These are phyloP conservation scores for Melampsora abietis-canadensis DNA, from an alignment of 1,284 basidiomycete species.

Conservation along the genomic window DNA sequence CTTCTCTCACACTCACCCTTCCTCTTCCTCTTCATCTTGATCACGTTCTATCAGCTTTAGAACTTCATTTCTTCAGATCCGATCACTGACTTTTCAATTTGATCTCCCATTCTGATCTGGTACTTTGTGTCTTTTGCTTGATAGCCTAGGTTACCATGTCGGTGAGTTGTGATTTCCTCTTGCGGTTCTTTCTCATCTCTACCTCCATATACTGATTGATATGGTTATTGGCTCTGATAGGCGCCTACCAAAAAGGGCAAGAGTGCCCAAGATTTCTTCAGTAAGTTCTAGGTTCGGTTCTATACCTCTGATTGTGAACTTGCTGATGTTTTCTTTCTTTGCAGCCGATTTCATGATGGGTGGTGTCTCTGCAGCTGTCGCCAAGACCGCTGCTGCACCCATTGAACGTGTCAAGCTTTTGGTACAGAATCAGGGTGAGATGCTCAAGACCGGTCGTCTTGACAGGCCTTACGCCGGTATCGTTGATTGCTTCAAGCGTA, in stretches of 20 bases:
- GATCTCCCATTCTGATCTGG: neutral
- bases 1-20: neutral
- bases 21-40: neutral
- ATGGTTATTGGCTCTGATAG: neutral
- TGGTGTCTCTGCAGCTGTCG: slow-evolving; percentile 76
- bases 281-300: slow-evolving; percentile 14
- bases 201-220: neutral
- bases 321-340: slow-evolving; percentile 26
- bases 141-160: slow-evolving; percentile 1
- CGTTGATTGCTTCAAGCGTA: slow-evolving; percentile 78
- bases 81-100: neutral
- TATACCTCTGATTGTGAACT: neutral
- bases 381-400: slow-evolving; percentile 95
- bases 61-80: neutral
- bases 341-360: slow-evolving; percentile 86
- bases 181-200: neutral
- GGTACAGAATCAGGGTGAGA: slow-evolving; percentile 81
- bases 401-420: slow-evolving; percentile 98
- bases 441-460: slow-evolving; percentile 54
- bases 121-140: neutral
- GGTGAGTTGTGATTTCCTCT: neutral
- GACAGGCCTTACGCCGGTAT: slow-evolving; percentile 77
- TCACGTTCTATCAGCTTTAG: neutral
- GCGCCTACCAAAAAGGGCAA: slow-evolving; percentile 34
- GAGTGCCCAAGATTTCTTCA: slow-evolving; percentile 44